These are phyloP conservation scores for Chaetomidium leptoderma DNA, from an alignment of 495 filamentous ascomycete genomes.

Conservation along the genomic window DNA sequence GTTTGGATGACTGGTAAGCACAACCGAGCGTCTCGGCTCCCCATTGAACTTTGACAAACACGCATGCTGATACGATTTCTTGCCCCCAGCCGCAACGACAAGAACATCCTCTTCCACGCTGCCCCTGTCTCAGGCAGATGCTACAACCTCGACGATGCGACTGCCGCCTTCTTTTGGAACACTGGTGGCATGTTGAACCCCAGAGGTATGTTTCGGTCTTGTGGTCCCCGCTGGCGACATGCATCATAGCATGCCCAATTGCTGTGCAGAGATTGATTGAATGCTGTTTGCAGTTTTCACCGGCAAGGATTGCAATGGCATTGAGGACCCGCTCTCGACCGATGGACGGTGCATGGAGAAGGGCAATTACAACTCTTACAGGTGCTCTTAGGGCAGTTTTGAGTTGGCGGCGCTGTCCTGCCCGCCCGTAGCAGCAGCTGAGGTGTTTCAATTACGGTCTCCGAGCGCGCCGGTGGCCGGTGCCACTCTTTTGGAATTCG, in stretches of 20 bases:
- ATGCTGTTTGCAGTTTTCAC: not conserved
- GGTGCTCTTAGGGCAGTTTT: too few relatives aligned
- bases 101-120: constrained; percentile 2
- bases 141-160: constrained; percentile 1
- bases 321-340: too few relatives aligned
- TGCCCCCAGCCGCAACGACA: not conserved
- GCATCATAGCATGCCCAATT: not conserved
- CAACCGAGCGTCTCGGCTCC: not conserved
- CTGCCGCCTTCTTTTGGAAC: constrained; percentile 1
- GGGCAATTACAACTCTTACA: too few relatives aligned
- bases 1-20: not conserved
- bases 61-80: not conserved
- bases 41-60: too few relatives aligned
- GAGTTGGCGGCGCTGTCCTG: too few relatives aligned
- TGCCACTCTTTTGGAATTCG: too few relatives aligned
- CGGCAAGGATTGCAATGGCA: too few relatives aligned
- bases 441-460: too few relatives aligned
- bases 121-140: not conserved
- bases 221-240: too few relatives aligned
- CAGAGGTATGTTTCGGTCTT: not conserved
- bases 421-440: too few relatives aligned
- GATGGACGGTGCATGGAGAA: too few relatives aligned
- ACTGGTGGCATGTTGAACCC: not conserved
- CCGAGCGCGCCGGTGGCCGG: too few relatives aligned
- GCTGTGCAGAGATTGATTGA: not conserved